A percentile compares a stretch with the other conserved stretches of the same genome.
phyloP scores from a whole-genome alignment of 208 protist genomes.

The Acanthamoeba sp. region DNA sequence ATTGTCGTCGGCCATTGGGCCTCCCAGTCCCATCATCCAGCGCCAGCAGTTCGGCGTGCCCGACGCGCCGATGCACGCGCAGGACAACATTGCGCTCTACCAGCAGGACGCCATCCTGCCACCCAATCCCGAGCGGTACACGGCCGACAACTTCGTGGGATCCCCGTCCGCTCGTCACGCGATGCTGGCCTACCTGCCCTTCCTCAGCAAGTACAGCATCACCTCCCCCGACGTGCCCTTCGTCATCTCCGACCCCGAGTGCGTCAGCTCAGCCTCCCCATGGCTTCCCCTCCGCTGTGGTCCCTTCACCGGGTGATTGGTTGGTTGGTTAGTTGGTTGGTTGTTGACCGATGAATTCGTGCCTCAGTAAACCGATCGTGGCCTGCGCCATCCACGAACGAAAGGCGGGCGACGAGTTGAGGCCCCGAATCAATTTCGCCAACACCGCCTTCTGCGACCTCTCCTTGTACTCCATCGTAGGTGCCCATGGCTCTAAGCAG shows the following conservation, averaged over 20 bases:
- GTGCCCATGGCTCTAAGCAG: no score
- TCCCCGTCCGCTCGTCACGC: not conserved
- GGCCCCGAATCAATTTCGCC: constrained; percentile 22
- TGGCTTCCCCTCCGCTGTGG: not conserved
- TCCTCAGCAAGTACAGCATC: constrained; percentile 22
- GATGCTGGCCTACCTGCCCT: constrained; percentile 8
- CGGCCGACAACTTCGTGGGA: not conserved
- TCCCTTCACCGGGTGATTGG: not conserved
- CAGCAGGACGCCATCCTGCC: not conserved
- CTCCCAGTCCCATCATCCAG: not conserved
- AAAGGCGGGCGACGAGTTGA: not conserved
- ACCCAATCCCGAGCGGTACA: not conserved
- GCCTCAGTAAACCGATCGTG: not conserved
- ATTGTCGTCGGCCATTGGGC: no score
- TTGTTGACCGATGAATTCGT: not conserved
- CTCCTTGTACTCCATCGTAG: not conserved
- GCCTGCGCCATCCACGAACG: not conserved
- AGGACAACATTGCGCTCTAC: constrained; percentile 14
- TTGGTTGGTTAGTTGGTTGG: not conserved
- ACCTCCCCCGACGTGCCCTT: constrained; percentile 6
- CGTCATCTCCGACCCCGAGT: not conserved
- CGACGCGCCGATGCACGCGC: constrained; percentile 1
- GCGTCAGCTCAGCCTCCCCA: no score
- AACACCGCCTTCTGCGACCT: constrained; percentile 28
- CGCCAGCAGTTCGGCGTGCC: not conserved